A percentile compares a stretch with the other conserved stretches of the same genome.
phyloP scores from a whole-genome alignment of 73 alveolate genomes.

The Urostyla sp. region DNA sequence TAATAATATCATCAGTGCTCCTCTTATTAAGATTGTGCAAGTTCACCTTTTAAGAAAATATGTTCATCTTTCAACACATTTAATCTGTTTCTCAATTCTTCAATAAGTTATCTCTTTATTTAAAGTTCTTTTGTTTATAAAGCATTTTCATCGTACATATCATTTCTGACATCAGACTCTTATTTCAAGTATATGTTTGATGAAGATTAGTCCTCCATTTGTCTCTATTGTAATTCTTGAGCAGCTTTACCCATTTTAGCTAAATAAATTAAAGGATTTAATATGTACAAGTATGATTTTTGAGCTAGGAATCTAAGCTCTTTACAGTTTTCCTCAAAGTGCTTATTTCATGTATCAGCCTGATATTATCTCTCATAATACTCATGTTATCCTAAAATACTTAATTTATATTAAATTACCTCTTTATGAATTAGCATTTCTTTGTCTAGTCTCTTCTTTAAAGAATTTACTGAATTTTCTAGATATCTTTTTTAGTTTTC shows the following conservation, averaged over 20 bases:
- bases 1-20: too few relatives aligned
- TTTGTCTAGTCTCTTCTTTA: conserved; percentile 79
- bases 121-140: conserved; percentile 37
- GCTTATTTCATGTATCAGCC: conserved; percentile 84
- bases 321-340: conserved; percentile 81
- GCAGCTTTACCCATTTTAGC: conserved; percentile 27
- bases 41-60: conserved; percentile 23
- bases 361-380: conserved; percentile 90
- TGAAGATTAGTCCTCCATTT: not conserved
- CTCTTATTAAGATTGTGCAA: too few relatives aligned
- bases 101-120: conserved; percentile 51
- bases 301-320: conserved; percentile 42
- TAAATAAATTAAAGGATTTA: not conserved
- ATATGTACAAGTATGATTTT: conserved; percentile 23
- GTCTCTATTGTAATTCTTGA: not conserved
- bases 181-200: too few relatives aligned
- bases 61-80: conserved; percentile 36
- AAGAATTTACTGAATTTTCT: conserved; percentile 83
- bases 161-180: too few relatives aligned
- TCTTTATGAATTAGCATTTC: conserved; percentile 85
- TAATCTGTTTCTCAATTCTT: conserved; percentile 33
- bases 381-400: conserved; percentile 75
- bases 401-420: not conserved
- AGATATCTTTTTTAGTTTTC: conserved; percentile 79
- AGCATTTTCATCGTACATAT: conserved; percentile 33